Conservation (phyloP, 176 grass and related monocot genomes). For the Aegilops tauschii region DNA sequence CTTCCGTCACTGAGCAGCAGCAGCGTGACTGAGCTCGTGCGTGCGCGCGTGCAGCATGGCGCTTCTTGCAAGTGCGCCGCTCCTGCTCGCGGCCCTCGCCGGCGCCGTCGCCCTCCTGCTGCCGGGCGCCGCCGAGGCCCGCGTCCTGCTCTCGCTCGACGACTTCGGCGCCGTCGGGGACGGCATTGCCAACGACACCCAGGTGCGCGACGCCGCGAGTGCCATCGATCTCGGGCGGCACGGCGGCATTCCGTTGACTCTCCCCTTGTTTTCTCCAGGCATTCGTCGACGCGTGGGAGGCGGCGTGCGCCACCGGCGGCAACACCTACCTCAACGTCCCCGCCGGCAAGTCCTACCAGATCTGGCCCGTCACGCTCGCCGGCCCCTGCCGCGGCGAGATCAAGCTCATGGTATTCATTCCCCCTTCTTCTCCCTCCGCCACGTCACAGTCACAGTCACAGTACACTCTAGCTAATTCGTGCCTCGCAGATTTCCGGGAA, state of each 20-base stretch:
- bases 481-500: slow-evolving; percentile 35
- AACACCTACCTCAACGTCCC: slow-evolving; percentile 44
- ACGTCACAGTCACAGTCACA: background rate
- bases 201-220: slow-evolving; percentile 18
- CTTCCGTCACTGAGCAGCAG: background rate
- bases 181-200: slow-evolving; percentile 50
- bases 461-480: background rate
- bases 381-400: slow-evolving; percentile 52
- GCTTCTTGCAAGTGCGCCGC: background rate
- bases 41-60: background rate
- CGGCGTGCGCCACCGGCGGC: slow-evolving; percentile 35
- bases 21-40: background rate
- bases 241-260: background rate
- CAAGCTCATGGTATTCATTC: slow-evolving; percentile 27
- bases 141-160: slow-evolving; percentile 46
- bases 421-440: background rate
- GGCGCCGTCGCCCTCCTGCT: background rate
- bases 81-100: slow-evolving; percentile 19
- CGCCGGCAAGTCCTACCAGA: slow-evolving; percentile 47
- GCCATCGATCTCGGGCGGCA: background rate
- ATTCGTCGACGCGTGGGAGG: slow-evolving; percentile 49
- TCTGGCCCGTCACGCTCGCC: slow-evolving; percentile 48
- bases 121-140: background rate
- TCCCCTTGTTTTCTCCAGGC: slow-evolving; percentile 36
- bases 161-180: slow-evolving; percentile 73